Evolutionary conservation across 1,139 yeast genomes (phyloP).

Genomic region (Fermentozyma sake): DNA sequence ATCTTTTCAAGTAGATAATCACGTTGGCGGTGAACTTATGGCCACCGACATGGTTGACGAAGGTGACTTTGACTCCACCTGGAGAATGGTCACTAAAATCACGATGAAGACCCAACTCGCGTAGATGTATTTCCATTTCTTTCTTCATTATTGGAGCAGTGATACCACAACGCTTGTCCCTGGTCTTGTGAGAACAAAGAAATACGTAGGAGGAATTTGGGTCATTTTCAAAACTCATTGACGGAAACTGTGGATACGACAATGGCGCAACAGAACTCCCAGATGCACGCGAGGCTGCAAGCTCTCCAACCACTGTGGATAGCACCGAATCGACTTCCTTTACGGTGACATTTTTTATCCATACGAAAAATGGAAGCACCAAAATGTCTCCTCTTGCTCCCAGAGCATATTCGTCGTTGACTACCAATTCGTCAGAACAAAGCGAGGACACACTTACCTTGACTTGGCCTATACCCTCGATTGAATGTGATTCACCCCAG

Average conservation of each 20-base stretch:
- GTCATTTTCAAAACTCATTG: constrained; percentile 17
- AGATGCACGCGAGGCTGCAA: constrained; percentile 25
- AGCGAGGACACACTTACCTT: constrained; percentile 54
- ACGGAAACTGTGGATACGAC: constrained; percentile 12
- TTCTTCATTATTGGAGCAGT: constrained; percentile 91
- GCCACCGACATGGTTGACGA: constrained; percentile 87
- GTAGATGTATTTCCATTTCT: constrained; percentile 67
- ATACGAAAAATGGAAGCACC: constrained; percentile 74
- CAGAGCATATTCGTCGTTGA: constrained; percentile 36
- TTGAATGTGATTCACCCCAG: constrained; percentile 37
- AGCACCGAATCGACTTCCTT: constrained; percentile 45
- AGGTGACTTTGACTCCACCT: constrained; percentile 68
- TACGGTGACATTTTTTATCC: constrained; percentile 52
- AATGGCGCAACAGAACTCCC: constrained; percentile 7
- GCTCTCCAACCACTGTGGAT: constrained; percentile 37
- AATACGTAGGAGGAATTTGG: constrained; percentile 56
- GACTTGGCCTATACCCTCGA: constrained; percentile 21
- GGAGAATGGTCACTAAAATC: constrained; percentile 71
- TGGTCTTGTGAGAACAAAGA: constrained; percentile 81
- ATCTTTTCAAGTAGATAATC: constrained; percentile 56
- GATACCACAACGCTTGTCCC: constrained; percentile 91
- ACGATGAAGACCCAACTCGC: constrained; percentile 66
- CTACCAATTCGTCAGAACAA: constrained; percentile 31
- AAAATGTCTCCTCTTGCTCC: constrained; percentile 54
- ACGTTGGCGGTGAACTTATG: constrained; percentile 93